Percentiles rank a stretch among this genome's conserved stretches.
Conservation (phyloP, 768 basidiomycete genomes). For the Psilocybe subaeruginosa region DNA sequence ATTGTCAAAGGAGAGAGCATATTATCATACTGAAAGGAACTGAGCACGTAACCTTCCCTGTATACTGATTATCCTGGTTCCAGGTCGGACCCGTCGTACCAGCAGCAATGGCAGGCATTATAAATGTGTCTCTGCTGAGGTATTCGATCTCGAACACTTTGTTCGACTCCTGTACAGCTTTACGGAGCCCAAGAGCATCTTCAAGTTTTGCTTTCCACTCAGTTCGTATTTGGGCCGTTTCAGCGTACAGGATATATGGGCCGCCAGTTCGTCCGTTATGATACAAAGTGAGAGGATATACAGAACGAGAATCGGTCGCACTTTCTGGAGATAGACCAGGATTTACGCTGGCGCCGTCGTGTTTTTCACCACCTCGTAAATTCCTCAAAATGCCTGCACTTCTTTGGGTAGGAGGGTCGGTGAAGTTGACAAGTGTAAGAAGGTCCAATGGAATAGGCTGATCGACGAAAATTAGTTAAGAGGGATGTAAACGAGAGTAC, state of each 20-base stretch:
- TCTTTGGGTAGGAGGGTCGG: constrained; percentile 77
- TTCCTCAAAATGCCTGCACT: constrained; percentile 72
- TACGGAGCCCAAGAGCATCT: constrained; percentile 84
- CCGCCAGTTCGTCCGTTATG: constrained; percentile 91
- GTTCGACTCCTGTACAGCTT: constrained; percentile 89
- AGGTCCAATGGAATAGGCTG: constrained; percentile 95
- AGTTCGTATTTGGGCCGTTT: constrained; percentile 68
- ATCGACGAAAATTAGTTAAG: constrained; percentile 8
- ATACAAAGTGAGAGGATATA: constrained; percentile 88
- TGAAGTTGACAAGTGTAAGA: constrained; percentile 82
- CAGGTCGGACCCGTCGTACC: constrained; percentile 55
- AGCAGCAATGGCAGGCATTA: constrained; percentile 66
- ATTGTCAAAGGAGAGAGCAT: background rate
- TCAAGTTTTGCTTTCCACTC: constrained; percentile 93
- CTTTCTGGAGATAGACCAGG: constrained; percentile 37
- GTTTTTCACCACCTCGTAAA: constrained; percentile 46
- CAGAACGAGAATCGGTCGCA: constrained; percentile 67
- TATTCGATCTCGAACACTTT: constrained; percentile 95
- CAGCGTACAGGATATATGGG: constrained; percentile 85
- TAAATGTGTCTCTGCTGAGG: constrained; percentile 86
- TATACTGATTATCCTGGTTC: constrained; percentile 74
- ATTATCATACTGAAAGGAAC: constrained; percentile 83
- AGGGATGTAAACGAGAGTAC: constrained; percentile 1
- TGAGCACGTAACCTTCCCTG: constrained; percentile 91
- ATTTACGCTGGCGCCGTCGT: constrained; percentile 24